These are phyloP conservation scores for Tarenaya hassleriana DNA, from an alignment of 345 rosid genomes.

Conservation along the genomic window DNA sequence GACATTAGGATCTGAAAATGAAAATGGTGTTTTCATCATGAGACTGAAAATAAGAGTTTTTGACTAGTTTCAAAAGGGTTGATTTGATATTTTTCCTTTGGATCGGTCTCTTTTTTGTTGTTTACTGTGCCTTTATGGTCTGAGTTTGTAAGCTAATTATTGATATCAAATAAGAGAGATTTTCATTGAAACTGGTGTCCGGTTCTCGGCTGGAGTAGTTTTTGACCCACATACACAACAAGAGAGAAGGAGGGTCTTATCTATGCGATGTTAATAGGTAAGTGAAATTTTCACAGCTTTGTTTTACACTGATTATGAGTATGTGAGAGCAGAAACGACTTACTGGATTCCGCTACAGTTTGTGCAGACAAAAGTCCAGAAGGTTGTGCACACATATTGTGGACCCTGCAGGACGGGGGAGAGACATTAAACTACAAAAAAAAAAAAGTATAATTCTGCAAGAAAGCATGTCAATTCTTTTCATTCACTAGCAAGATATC, in stretches of 20 bases:
- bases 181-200: too few relatives aligned
- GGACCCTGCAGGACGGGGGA: conserved; percentile 62
- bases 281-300: not conserved
- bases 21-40: too few relatives aligned
- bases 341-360: conserved; percentile 86
- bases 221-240: not conserved
- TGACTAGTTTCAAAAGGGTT: too few relatives aligned
- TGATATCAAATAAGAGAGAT: too few relatives aligned
- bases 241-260: not conserved
- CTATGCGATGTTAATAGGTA: not conserved
- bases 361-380: conserved; percentile 80
- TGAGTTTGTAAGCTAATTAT: too few relatives aligned
- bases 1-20: too few relatives aligned
- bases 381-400: conserved; percentile 89
- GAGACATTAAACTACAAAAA: conserved; percentile 2
- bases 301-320: not conserved
- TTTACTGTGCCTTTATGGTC: too few relatives aligned
- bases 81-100: too few relatives aligned
- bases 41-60: too few relatives aligned
- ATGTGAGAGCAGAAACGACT: conserved; percentile 21
- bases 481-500: not conserved
- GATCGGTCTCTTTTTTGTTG: too few relatives aligned
- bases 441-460: too few relatives aligned
- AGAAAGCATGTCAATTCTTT: not conserved
- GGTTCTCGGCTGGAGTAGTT: conserved; percentile 59